Percentiles rank a stretch among this genome's conserved stretches.
These are phyloP conservation scores for Lentinula detonsa DNA, from an alignment of 768 basidiomycete species.

Conservation along the genomic window DNA sequence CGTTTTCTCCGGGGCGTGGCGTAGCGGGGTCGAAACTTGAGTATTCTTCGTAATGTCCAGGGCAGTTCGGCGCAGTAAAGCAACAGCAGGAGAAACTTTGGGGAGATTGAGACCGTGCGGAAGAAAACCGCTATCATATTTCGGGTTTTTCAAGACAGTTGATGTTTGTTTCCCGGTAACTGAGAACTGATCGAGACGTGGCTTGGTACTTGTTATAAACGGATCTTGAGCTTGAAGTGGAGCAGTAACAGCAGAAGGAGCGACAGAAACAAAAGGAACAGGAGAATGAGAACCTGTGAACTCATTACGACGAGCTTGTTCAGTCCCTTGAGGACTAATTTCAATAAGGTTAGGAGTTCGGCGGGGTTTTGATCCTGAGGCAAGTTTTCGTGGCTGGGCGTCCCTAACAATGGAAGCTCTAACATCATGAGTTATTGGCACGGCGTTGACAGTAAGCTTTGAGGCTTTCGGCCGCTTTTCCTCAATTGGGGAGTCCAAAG, in stretches of 20 bases:
- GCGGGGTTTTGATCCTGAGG: background rate
- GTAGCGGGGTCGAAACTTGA: background rate
- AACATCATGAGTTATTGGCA: background rate
- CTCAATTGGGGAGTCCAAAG: background rate
- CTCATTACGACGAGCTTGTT: background rate
- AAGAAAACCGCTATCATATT: background rate
- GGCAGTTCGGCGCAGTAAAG: background rate
- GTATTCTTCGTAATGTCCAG: background rate
- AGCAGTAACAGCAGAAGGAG: background rate
- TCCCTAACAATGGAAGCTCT: background rate
- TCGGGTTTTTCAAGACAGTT: background rate
- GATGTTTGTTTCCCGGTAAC: background rate
- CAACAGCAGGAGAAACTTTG: background rate
- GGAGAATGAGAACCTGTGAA: background rate
- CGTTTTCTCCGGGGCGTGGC: background rate
- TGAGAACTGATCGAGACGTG: background rate
- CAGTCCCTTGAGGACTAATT: background rate
- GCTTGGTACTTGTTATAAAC: background rate
- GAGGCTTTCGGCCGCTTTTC: background rate
- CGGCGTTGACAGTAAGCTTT: background rate
- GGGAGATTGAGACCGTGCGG: too few species aligned
- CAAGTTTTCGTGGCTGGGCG: background rate
- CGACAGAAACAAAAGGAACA: background rate
- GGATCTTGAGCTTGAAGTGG: background rate
- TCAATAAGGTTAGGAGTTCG: background rate